Evolutionary conservation across 306 rosid genomes (phyloP).

Genomic region (Herpetospermum pedunculosum): DNA sequence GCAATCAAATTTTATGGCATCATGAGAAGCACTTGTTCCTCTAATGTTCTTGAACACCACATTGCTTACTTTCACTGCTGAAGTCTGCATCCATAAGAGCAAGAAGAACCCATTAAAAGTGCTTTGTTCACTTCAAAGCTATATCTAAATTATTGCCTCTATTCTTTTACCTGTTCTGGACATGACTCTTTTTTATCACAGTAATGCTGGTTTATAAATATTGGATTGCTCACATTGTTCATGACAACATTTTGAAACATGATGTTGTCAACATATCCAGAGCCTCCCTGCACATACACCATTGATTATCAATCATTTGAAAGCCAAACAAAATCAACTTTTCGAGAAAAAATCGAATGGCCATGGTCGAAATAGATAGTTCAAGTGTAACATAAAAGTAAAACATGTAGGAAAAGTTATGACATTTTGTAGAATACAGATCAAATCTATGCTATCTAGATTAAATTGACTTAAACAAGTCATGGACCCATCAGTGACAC

Average conservation of each 20-base stretch:
- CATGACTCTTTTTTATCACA: conserved; percentile 49
- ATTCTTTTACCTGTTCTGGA: conserved; percentile 27
- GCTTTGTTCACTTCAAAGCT: background rate
- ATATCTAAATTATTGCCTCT: background rate
- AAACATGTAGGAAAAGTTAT: no score
- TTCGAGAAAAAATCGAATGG: background rate
- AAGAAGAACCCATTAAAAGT: background rate
- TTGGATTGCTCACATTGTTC: conserved; percentile 50
- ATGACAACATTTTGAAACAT: conserved; percentile 46
- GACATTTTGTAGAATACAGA: no score
- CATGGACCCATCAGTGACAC: background rate
- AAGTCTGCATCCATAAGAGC: conserved; percentile 16
- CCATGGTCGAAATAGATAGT: background rate
- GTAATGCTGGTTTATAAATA: conserved; percentile 59
- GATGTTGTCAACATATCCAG: conserved; percentile 56
- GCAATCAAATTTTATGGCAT: conserved; percentile 62
- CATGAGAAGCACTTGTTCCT: conserved; percentile 56
- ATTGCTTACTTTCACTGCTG: conserved; percentile 46
- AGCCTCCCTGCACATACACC: conserved; percentile 49
- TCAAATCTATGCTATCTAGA: no score
- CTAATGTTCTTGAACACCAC: conserved; percentile 57
- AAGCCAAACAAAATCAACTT: background rate
- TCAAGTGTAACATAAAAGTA: background rate
- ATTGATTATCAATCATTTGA: background rate
- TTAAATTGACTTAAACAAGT: no score